These are phyloP conservation scores for Blastobotrys proliferans DNA, from an alignment of 1,139 yeast species.

Conservation along the genomic window DNA sequence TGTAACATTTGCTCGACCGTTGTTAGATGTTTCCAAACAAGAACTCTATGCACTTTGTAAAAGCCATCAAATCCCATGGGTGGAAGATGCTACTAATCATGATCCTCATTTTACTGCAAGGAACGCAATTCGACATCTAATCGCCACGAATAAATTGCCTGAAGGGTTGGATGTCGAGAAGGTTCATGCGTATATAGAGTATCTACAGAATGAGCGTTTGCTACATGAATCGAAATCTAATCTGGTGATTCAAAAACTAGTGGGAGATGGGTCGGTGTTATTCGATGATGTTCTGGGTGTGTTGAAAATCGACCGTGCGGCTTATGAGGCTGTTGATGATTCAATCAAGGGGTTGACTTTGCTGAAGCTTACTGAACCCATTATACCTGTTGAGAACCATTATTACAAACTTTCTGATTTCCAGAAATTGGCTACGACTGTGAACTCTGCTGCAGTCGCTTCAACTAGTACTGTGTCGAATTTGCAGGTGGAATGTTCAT, in stretches of 20 bases:
- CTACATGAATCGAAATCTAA: constrained; percentile 3
- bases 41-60: constrained; percentile 48
- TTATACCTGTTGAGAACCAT: constrained; percentile 12
- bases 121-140: constrained; percentile 39
- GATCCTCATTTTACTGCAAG: constrained; percentile 53
- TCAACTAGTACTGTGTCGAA: constrained; percentile 11
- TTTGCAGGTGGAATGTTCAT: constrained; percentile 4
- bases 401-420: constrained; percentile 13
- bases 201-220: constrained; percentile 5
- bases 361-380: constrained; percentile 9
- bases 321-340: background rate
- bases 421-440: background rate
- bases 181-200: constrained; percentile 5
- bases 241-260: background rate
- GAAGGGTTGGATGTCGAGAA: background rate
- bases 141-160: constrained; percentile 12
- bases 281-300: constrained; percentile 8
- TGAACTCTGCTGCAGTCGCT: no score
- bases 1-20: constrained; percentile 46
- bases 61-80: constrained; percentile 47
- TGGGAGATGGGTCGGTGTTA: background rate
- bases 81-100: constrained; percentile 62
- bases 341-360: constrained; percentile 10
- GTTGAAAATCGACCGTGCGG: background rate
- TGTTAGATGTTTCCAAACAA: constrained; percentile 44